A percentile compares a stretch with the other conserved stretches of the same genome.
Evolutionary conservation across 2,329 filamentous ascomycete species (phyloP).

Genomic region (Colletotrichum tofieldiae): DNA sequence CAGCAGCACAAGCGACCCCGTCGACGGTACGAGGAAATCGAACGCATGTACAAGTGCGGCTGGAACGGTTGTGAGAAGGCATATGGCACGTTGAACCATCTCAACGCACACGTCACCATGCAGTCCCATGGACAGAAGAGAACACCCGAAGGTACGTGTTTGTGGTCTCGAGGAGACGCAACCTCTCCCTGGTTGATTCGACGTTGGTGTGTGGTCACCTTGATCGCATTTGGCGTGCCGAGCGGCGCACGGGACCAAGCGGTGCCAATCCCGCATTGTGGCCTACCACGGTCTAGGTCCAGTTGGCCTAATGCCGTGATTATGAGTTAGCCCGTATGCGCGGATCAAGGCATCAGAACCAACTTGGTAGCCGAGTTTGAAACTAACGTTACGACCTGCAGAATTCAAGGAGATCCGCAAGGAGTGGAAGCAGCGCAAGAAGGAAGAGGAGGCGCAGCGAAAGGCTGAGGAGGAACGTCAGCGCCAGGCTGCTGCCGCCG

Average conservation of each 20-base stretch:
- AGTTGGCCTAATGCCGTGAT: slow-evolving; percentile 19
- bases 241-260: background rate
- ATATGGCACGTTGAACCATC: slow-evolving; percentile 95
- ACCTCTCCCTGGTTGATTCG: background rate
- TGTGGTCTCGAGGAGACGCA: background rate
- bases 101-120: slow-evolving; percentile 99
- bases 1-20: slow-evolving; percentile 97
- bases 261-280: background rate
- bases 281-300: slow-evolving; percentile 9
- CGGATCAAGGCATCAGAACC: slow-evolving; percentile 51
- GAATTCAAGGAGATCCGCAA: slow-evolving; percentile 99
- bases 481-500: slow-evolving; percentile 60
- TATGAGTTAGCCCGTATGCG: slow-evolving; percentile 65
- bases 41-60: slow-evolving; percentile 99
- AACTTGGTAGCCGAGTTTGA: slow-evolving; percentile 30
- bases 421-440: slow-evolving; percentile 99
- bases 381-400: slow-evolving; percentile 59
- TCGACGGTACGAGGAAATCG: slow-evolving; percentile 96
- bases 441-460: slow-evolving; percentile 93
- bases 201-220: background rate
- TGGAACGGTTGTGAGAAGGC: slow-evolving; percentile 99
- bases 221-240: background rate
- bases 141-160: slow-evolving; percentile 90
- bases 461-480: slow-evolving; percentile 93
- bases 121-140: slow-evolving; percentile 95